A percentile compares a stretch with the other conserved stretches of the same genome.
Evolutionary conservation across 78 protist genomes (phyloP).

Genomic region (Corallochytrium limacisporum): DNA sequence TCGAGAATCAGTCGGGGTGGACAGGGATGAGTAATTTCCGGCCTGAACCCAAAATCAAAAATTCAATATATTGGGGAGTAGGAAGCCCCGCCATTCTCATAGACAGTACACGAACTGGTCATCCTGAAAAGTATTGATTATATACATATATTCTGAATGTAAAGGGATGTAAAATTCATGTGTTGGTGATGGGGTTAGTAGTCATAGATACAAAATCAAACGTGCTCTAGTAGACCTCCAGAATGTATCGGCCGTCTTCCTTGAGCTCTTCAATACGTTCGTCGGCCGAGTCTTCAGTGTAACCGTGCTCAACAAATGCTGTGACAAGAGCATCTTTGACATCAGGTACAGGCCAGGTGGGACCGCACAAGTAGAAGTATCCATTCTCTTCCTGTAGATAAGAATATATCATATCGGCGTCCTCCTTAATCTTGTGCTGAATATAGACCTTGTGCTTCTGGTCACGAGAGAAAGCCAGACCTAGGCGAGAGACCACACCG

Average conservation of each 20-base stretch:
- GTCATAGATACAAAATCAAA: neutral
- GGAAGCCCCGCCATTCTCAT: too few species aligned
- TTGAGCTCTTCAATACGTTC: slow-evolving; percentile 4
- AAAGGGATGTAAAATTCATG: neutral
- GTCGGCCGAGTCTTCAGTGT: neutral
- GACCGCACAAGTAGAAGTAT: slow-evolving; percentile 40
- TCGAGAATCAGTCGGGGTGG: too few species aligned
- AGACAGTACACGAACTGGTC: neutral
- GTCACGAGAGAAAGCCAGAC: slow-evolving; percentile 64
- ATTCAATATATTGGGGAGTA: neutral
- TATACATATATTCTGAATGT: neutral
- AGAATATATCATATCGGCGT: neutral
- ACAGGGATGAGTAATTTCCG: too few species aligned
- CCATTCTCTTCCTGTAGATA: slow-evolving; percentile 14
- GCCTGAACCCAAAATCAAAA: neutral
- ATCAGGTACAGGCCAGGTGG: slow-evolving; percentile 35
- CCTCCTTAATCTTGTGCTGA: slow-evolving; percentile 45
- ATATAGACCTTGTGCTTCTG: slow-evolving; percentile 45
- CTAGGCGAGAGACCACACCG: slow-evolving; percentile 25
- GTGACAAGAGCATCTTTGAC: slow-evolving; percentile 19
- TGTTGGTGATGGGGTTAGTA: too few species aligned
- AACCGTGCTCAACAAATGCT: slow-evolving; percentile 3
- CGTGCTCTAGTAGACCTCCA: slow-evolving; percentile 29
- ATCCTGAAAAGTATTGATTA: neutral
- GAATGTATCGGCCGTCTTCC: slow-evolving; percentile 27